Evolutionary conservation across 78 protist genomes (phyloP).

Genomic region (Dictyostelium discoideum): dicty_2.7 NC_007088.5:202001-202500

Average conservation of each 20-base stretch:
- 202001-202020: too few relatives aligned
- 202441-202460: constrained; percentile 32
- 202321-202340: constrained; percentile 48
- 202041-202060: too few relatives aligned
- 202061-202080: too few relatives aligned
- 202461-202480: too few relatives aligned
- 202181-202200: constrained; percentile 21
- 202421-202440: constrained; percentile 25
- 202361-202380: constrained; percentile 32
- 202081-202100: too few relatives aligned
- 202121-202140: too few relatives aligned
- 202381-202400: constrained; percentile 40
- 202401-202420: constrained; percentile 41
- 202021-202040: too few relatives aligned
- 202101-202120: too few relatives aligned
- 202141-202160: too few relatives aligned
- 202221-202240: constrained; percentile 69
- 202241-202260: constrained; percentile 52
- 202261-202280: constrained; percentile 72
- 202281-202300: constrained; percentile 71
- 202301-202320: constrained; percentile 50
- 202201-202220: constrained; percentile 61
- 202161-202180: constrained; percentile 10
- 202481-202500: too few relatives aligned
- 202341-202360: constrained; percentile 25